Percentiles rank a stretch among this genome's conserved stretches.
Conservation (phyloP, 176 grass and related monocot species). For the Luzula sylvatica region DNA sequence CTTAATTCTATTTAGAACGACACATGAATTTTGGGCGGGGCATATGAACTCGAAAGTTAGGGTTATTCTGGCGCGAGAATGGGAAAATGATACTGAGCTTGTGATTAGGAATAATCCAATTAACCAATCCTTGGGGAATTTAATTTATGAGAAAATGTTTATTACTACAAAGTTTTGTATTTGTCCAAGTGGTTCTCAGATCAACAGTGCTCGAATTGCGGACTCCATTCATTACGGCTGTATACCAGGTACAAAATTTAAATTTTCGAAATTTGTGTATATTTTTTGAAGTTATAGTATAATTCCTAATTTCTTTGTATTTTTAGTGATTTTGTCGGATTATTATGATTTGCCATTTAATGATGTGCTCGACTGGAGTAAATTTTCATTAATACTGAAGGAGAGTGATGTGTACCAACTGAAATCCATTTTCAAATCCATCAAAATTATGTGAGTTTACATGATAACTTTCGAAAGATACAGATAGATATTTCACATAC, state of each 20-base stretch:
- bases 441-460: conserved; percentile 60
- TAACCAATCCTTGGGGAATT: no score
- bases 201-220: conserved; percentile 89
- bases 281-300: no score
- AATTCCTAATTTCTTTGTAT: not conserved
- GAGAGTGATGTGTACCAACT: conserved; percentile 81
- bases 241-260: conserved; percentile 97
- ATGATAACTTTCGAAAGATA: conserved; percentile 47
- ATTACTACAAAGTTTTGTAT: conserved; percentile 96
- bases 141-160: no score
- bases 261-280: no score
- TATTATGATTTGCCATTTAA: conserved; percentile 49
- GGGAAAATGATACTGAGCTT: no score
- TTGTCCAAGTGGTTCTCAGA: conserved; percentile 96
- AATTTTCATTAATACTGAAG: conserved; percentile 69
- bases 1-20: no score
- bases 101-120: no score
- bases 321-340: conserved; percentile 26
- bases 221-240: conserved; percentile 98
- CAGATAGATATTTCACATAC: not conserved
- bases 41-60: no score
- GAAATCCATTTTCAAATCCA: conserved; percentile 79
- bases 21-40: no score
- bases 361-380: conserved; percentile 38
- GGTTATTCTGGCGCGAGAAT: no score